A percentile compares a stretch with the other conserved stretches of the same genome.
Conservation (phyloP, 2,329 filamentous ascomycete species). For the Penicillium sp. region DNA sequence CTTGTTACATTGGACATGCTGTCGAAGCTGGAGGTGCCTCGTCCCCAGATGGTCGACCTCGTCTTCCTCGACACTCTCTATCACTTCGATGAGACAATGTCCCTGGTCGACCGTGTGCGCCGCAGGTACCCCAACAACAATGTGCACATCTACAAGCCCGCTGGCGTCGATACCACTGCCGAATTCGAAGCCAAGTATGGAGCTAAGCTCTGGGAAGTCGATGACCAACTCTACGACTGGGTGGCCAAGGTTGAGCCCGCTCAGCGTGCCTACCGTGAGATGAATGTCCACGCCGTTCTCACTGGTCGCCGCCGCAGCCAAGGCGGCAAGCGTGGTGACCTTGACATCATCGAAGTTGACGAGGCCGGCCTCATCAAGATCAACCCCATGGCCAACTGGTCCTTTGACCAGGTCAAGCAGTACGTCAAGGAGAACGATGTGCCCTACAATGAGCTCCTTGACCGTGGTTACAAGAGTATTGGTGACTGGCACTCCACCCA, state of each 20-base stretch:
- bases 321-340: slow-evolving; percentile 83
- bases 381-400: slow-evolving; percentile 95
- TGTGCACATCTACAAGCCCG: slow-evolving; percentile 87
- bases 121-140: slow-evolving; percentile 73
- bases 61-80: slow-evolving; percentile 82
- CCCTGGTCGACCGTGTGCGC: slow-evolving; percentile 70
- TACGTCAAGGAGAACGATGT: slow-evolving; percentile 86
- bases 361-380: slow-evolving; percentile 92
- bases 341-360: slow-evolving; percentile 90
- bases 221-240: slow-evolving; percentile 92
- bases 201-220: slow-evolving; percentile 75
- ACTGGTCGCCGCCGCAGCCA: slow-evolving; percentile 90
- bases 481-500: slow-evolving; percentile 98
- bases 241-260: slow-evolving; percentile 96
- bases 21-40: slow-evolving; percentile 49
- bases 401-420: slow-evolving; percentile 80
- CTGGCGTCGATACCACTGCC: slow-evolving; percentile 65
- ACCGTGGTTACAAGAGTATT: slow-evolving; percentile 94
- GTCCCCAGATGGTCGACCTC: slow-evolving; percentile 50
- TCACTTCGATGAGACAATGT: slow-evolving; percentile 75
- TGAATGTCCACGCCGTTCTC: slow-evolving; percentile 84
- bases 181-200: slow-evolving; percentile 84
- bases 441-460: slow-evolving; percentile 88
- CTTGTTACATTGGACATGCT: slow-evolving; percentile 75
- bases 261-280: slow-evolving; percentile 81